Evolutionary conservation across 805 yeast species (phyloP).

Genomic region (Clavispora fructus): DNA sequence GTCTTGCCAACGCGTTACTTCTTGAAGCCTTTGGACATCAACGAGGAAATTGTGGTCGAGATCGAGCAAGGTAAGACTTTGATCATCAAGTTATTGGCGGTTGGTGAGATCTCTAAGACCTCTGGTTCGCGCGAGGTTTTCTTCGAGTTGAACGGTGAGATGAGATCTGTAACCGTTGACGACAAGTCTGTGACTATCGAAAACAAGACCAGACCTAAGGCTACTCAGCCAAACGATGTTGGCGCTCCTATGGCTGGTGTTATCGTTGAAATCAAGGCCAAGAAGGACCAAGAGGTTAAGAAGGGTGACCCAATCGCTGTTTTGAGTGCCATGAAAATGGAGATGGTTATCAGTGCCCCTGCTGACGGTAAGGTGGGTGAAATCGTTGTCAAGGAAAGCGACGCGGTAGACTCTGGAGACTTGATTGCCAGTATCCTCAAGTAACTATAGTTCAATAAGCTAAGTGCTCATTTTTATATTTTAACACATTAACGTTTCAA

Average conservation of each 20-base stretch:
- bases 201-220: constrained; percentile 82
- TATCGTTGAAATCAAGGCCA: constrained; percentile 88
- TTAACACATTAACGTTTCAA: neutral
- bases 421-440: constrained; percentile 47
- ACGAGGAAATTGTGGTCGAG: constrained; percentile 83
- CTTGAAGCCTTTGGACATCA: constrained; percentile 79
- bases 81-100: constrained; percentile 85
- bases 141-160: constrained; percentile 97
- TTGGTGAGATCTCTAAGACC: constrained; percentile 79
- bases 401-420: constrained; percentile 92
- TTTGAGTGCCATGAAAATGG: constrained; percentile 98
- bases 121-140: constrained; percentile 94
- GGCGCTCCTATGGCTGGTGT: constrained; percentile 99
- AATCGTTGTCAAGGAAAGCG: constrained; percentile 79
- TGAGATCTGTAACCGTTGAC: constrained; percentile 89
- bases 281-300: constrained; percentile 82
- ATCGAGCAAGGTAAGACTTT: constrained; percentile 94
- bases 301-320: constrained; percentile 96
- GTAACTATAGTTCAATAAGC: neutral
- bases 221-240: constrained; percentile 85
- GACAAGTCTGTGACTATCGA: constrained; percentile 87
- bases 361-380: constrained; percentile 79
- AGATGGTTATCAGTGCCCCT: constrained; percentile 95
- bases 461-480: neutral
- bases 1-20: constrained; percentile 91